phyloP scores from a whole-genome alignment of 176 grass and related monocot genomes.

The Rhynchospora pubera region DNA sequence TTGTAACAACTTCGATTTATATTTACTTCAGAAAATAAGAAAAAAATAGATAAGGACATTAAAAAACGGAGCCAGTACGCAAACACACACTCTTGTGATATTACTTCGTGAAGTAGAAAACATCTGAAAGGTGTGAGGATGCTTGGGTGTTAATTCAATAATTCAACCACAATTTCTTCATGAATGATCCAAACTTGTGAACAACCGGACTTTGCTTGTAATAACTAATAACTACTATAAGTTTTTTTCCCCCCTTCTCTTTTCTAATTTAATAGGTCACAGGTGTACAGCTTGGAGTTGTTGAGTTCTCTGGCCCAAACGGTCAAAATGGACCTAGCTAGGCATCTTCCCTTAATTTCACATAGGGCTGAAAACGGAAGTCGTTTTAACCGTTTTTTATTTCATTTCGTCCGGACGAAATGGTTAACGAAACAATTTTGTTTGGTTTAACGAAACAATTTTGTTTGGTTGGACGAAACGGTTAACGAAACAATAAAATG shows the following conservation, averaged over 20 bases:
- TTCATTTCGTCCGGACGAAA: too few relatives aligned
- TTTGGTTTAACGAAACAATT: too few relatives aligned
- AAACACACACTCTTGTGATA: background rate
- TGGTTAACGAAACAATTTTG: too few relatives aligned
- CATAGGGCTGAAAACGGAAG: too few relatives aligned
- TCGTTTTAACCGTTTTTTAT: too few relatives aligned
- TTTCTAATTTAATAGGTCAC: background rate
- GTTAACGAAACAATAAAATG: too few relatives aligned
- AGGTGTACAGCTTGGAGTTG: background rate
- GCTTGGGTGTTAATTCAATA: background rate
- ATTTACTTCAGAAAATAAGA: background rate
- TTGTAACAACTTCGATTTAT: background rate
- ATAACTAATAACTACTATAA: too few relatives aligned
- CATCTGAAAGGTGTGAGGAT: background rate
- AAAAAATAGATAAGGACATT: background rate
- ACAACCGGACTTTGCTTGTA: background rate
- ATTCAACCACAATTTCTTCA: background rate
- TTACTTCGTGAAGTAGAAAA: background rate
- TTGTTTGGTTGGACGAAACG: too few relatives aligned
- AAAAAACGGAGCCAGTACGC: background rate
- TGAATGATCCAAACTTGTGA: background rate
- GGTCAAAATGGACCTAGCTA: background rate
- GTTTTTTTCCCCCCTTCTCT: background rate
- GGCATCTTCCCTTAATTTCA: background rate
- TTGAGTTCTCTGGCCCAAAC: background rate